Percentiles rank a stretch among this genome's conserved stretches.
Conservation (phyloP, 495 filamentous ascomycete genomes). For the Talaromyces thailandensis region DNA sequence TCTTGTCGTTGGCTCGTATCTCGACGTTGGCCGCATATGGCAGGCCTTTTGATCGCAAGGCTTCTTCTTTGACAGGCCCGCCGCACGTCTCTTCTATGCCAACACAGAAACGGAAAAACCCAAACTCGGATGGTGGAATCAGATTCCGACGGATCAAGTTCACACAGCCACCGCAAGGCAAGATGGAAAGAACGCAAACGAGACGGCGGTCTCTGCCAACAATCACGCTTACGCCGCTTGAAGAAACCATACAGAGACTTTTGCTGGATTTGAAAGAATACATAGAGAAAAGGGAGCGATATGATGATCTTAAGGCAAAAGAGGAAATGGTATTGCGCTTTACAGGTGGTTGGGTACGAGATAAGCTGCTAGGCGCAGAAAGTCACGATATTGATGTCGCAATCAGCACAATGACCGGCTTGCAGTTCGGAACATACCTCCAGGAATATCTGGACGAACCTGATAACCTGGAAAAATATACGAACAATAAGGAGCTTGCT, state of each 20-base stretch:
- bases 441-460: constrained; percentile 50
- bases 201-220: constrained; percentile 16
- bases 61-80: neutral
- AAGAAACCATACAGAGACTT: constrained; percentile 58
- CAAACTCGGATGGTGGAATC: neutral
- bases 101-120: constrained; percentile 12
- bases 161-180: constrained; percentile 20
- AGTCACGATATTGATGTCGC: constrained; percentile 93
- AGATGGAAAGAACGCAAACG: neutral
- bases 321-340: constrained; percentile 56
- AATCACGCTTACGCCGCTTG: constrained; percentile 55
- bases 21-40: constrained; percentile 1
- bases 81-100: constrained; percentile 16
- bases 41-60: neutral
- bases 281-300: constrained; percentile 46
- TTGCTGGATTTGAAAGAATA: constrained; percentile 66
- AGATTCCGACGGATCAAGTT: neutral
- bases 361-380: constrained; percentile 75
- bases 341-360: constrained; percentile 97
- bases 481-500: constrained; percentile 17
- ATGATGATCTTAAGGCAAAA: constrained; percentile 22
- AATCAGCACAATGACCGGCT: constrained; percentile 92
- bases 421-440: constrained; percentile 61
- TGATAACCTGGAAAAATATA: constrained; percentile 46
- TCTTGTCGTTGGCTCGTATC: neutral